phyloP scores from a whole-genome alignment of 2,329 filamentous ascomycete genomes.

The Aspergillus pseudonomiae region DNA sequence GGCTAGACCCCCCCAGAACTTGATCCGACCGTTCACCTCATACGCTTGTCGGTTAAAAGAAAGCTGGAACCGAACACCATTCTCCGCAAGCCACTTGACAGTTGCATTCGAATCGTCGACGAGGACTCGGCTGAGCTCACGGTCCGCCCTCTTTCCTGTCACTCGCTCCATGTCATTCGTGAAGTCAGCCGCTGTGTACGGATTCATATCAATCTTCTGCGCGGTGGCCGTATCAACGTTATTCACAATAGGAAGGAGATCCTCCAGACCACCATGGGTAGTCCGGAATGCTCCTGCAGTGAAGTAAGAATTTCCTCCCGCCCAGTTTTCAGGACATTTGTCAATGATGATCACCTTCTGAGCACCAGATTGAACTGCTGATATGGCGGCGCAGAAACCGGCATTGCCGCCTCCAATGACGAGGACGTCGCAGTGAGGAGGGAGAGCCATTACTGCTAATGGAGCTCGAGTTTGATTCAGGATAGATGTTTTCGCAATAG shows the following conservation, averaged over 20 bases:
- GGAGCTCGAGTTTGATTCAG: background rate
- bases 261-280: slow-evolving; percentile 56
- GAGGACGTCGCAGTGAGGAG: slow-evolving; percentile 41
- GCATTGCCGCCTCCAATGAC: slow-evolving; percentile 68
- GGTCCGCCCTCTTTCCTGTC: slow-evolving; percentile 58
- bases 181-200: slow-evolving; percentile 62
- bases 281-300: slow-evolving; percentile 67
- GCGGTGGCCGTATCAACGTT: slow-evolving; percentile 56
- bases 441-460: slow-evolving; percentile 13
- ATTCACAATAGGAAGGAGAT: slow-evolving; percentile 64
- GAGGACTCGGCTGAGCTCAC: slow-evolving; percentile 51
- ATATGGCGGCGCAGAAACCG: slow-evolving; percentile 63
- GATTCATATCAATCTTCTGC: slow-evolving; percentile 58
- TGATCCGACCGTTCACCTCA: slow-evolving; percentile 60
- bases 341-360: slow-evolving; percentile 59
- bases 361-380: slow-evolving; percentile 50
- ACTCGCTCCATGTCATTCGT: slow-evolving; percentile 59
- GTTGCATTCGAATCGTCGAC: slow-evolving; percentile 56
- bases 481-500: background rate
- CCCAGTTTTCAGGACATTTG: slow-evolving; percentile 61
- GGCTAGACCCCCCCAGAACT: slow-evolving; percentile 70
- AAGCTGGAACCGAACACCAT: slow-evolving; percentile 62
- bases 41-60: slow-evolving; percentile 69
- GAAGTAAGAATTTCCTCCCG: slow-evolving; percentile 67
- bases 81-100: slow-evolving; percentile 58